Evolutionary conservation across 768 basidiomycete species (phyloP).

Genomic region (Lyophyllum atratum): DNA sequence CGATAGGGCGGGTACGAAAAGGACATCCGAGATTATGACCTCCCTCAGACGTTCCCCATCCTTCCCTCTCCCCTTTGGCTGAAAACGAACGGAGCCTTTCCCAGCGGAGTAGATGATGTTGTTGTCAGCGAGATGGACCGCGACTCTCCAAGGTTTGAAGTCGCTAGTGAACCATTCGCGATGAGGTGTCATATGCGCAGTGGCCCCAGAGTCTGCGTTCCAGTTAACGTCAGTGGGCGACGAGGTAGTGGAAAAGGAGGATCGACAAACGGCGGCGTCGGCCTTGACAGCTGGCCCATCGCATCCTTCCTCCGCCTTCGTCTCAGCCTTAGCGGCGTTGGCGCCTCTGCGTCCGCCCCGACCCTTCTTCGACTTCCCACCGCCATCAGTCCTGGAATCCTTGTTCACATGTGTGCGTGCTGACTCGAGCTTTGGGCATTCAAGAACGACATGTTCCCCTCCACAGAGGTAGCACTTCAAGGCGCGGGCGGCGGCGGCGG

Average conservation of each 20-base stretch:
- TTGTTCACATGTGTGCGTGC: neutral
- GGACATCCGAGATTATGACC: slow-evolving; percentile 3
- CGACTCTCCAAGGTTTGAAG: slow-evolving; percentile 4
- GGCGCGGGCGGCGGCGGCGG: neutral
- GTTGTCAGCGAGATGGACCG: neutral
- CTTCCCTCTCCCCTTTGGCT: neutral
- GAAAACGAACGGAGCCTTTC: neutral
- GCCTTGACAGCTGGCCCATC: slow-evolving; percentile 8
- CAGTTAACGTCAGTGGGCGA: neutral
- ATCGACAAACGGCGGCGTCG: slow-evolving; percentile 4
- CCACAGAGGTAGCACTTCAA: slow-evolving; percentile 1
- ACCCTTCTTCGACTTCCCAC: neutral
- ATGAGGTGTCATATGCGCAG: slow-evolving; percentile 3
- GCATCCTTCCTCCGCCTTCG: slow-evolving; percentile 3
- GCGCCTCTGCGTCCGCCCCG: neutral
- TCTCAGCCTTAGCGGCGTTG: neutral
- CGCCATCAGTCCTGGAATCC: neutral
- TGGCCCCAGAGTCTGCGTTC: slow-evolving; percentile 8
- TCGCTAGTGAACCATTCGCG: slow-evolving; percentile 1
- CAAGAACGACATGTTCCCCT: neutral
- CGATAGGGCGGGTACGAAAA: slow-evolving; percentile 3
- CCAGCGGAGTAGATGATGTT: slow-evolving; percentile 1
- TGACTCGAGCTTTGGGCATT: neutral
- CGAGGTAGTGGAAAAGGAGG: neutral
- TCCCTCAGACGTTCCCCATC: neutral